Base-by-base conservation (phyloP, 2,329 filamentous ascomycete genomes). In the Colletotrichum australisinense region DNA sequence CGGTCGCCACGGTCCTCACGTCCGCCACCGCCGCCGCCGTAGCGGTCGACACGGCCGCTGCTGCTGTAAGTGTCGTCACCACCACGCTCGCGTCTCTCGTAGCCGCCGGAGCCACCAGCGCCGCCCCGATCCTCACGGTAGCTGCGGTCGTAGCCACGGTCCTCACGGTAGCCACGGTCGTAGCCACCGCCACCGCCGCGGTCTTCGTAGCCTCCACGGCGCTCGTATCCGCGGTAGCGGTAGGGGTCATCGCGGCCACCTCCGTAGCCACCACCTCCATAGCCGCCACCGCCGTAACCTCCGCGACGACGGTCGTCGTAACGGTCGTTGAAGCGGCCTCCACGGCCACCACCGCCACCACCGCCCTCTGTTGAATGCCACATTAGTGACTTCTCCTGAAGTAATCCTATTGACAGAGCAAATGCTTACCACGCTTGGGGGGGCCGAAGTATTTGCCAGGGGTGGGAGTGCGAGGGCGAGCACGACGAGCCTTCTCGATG, bases 361-460 rank as follows among this genome's bases (percentile, higher is more conserved):
- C 86, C 85, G 82, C 80, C 83, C 82, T 79, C 78, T 76, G 64
- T 58, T 11, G 9, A 28, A 55, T 14, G n/a, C 14, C 16, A 53
- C 19, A 53, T 69, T 16, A 73, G 70, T 16, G 7, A 59, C 16
- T 14, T 26, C 24, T 67, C 55, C 53, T 6, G 59, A 49, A 56
- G 46, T 22, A 19, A 22, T 42, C 42, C 35, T 2, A 62, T 38
- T 8, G 5, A 2, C 22, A 22, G 8, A 67, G 73, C 75, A 86
- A 67, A 74, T 75, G 86, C 93, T 88, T 87, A 97, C 95, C 95
- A 88, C 97, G 91, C 92, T 99, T 99, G 76, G 97, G 97, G 75
- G 97, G 97, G 65, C 97, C 97, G 81, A 98, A 98, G 90, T 99
- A 99, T 88, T 98, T 98, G 86, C 97, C 97, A 62, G 97, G 97